Base-by-base conservation (phyloP, 805 yeast genomes). In the Hagleromyces aurorensis region DNA sequence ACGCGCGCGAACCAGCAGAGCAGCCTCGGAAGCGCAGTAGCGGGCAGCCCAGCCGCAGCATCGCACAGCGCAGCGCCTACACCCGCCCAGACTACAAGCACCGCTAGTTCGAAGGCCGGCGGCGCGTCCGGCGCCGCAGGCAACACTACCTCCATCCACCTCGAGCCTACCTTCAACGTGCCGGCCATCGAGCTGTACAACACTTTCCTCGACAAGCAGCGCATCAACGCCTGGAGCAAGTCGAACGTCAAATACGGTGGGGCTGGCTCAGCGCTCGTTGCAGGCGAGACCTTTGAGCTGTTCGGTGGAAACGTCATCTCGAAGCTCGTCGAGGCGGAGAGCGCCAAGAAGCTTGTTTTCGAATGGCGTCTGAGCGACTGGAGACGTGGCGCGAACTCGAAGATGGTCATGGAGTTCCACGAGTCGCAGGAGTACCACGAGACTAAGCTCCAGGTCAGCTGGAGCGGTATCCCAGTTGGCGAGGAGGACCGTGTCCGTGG, bases 401-500 rank as follows among this genome's bases (percentile, higher is more conserved):
- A 64, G 4, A 62, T 91, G 44, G 66, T 65, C 13, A 69, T 89
- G 43, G 65, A 61, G 21, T 71, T 91, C 42, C 72, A 72, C 34
- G 61, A 57, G 32, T 53, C 60, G 2, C 84, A 84, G 52, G 91
- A 89, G 16, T 69, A 72, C n/a, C 71, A 81, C 24, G 96, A 86
- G 46, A 91, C 98, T 3, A 75, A 70, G 35, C 65, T 87, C 62
- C 74, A 75, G 36, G 85, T 86, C 12, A 64, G 68, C 24, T 85
- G 89, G 73, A 65, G 73, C 11, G 96, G 96, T 10, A 79, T 91
- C 28, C 99, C 99, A 11, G 67, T 89, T 21, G 99, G 97, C 9
- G 93, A 91, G 54, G 97, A 91, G 51, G 91, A 93, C 47, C 60
- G 79, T 46, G 95, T 83, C 21, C 73, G 76, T 49, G 71, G 67